Evolutionary conservation across 805 yeast genomes (phyloP).

Genomic region (Saccharomycopsis sp.): DNA sequence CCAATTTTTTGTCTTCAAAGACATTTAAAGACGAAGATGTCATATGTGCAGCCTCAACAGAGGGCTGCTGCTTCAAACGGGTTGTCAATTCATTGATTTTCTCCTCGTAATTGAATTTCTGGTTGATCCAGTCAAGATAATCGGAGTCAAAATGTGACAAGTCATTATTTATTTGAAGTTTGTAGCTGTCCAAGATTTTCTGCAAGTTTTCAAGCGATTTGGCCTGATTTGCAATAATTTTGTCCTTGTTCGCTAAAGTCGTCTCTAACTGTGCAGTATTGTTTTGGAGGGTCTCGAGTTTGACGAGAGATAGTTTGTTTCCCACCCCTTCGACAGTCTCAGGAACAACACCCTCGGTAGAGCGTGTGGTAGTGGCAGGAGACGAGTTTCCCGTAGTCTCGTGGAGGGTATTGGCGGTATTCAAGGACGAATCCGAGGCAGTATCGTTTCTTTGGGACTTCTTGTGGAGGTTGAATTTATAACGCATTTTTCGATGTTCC

Average conservation of each 20-base stretch:
- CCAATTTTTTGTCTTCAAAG: background rate
- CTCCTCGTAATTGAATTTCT: constrained; percentile 14
- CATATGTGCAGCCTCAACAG: background rate
- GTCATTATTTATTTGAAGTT: constrained; percentile 11
- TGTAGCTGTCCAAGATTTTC: constrained; percentile 9
- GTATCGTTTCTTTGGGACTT: background rate
- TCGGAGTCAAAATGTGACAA: constrained; percentile 13
- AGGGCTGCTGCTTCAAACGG: background rate
- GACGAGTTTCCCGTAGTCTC: background rate
- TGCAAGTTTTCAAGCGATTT: constrained; percentile 7
- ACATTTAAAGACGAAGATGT: background rate
- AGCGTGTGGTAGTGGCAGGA: background rate
- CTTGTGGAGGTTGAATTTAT: background rate
- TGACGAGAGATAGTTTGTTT: background rate
- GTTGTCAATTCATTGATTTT: constrained; percentile 4
- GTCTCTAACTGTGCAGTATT: constrained; percentile 14
- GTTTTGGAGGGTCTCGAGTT: constrained; percentile 6
- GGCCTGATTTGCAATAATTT: constrained; percentile 12
- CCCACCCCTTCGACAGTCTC: background rate
- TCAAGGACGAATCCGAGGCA: background rate
- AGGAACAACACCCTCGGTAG: background rate
- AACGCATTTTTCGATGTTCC: background rate
- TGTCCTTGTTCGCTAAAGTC: constrained; percentile 12
- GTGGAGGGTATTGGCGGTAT: background rate
- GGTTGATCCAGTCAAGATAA: constrained; percentile 17